phyloP scores from a whole-genome alignment of 2,329 filamentous ascomycete genomes.

The Domatiomyces catenatus region DNA sequence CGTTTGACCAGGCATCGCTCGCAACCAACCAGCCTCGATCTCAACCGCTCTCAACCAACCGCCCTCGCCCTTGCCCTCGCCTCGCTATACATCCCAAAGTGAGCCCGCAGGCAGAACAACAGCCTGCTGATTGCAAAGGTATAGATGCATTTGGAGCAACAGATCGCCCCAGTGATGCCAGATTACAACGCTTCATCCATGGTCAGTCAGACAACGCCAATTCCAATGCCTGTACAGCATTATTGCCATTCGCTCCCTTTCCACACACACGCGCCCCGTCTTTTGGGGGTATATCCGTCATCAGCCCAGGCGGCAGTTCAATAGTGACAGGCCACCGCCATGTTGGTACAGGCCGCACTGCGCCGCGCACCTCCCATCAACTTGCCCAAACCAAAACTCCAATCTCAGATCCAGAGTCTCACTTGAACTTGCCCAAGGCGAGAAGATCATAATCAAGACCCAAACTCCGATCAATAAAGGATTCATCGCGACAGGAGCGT shows the following conservation, averaged over 20 bases:
- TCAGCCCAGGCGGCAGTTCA: neutral
- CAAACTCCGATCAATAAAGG: neutral
- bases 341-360: too few relatives aligned
- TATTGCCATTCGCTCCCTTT: neutral
- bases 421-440: neutral
- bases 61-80: neutral
- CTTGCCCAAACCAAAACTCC: neutral
- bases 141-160: constrained; percentile 1
- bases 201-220: neutral
- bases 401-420: too few relatives aligned
- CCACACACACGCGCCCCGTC: neutral
- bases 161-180: neutral
- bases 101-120: neutral
- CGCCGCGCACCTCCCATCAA: neutral
- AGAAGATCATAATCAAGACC: neutral
- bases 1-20: neutral
- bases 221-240: neutral
- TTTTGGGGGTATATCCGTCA: neutral
- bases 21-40: neutral
- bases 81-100: neutral
- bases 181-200: neutral
- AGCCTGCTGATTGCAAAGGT: neutral
- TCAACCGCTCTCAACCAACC: neutral
- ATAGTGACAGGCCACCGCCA: neutral
- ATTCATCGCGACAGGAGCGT: constrained; percentile 6